Evolutionary conservation across 1,284 basidiomycete species (phyloP).

Genomic region (Ceratobasidium sp.): DNA sequence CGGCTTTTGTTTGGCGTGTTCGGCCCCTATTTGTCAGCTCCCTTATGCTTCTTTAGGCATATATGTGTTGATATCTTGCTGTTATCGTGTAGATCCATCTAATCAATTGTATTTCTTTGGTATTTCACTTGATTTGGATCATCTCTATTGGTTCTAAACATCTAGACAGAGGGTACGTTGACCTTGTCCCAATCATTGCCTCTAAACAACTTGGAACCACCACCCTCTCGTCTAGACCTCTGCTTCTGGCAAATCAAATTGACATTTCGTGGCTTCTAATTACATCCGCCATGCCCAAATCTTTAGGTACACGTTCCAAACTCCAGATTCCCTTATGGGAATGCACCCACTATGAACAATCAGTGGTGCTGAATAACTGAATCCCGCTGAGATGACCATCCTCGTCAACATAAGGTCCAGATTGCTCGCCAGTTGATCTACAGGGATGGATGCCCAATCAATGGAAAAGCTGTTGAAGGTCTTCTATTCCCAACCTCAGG

Average conservation of each 20-base stretch:
- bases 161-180: background rate
- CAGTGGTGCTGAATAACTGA: too few relatives aligned
- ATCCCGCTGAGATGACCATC: too few relatives aligned
- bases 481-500: too few relatives aligned
- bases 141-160: too few relatives aligned
- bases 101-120: too few relatives aligned
- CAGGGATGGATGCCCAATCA: too few relatives aligned
- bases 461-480: too few relatives aligned
- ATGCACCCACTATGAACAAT: background rate
- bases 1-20: background rate
- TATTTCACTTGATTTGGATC: too few relatives aligned
- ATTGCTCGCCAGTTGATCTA: too few relatives aligned
- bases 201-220: background rate
- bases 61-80: background rate
- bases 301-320: background rate
- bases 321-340: background rate
- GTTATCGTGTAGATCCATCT: background rate
- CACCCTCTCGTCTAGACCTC: background rate
- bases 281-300: background rate
- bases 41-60: background rate
- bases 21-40: background rate
- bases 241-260: slow-evolving; percentile 1
- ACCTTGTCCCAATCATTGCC: background rate
- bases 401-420: too few relatives aligned
- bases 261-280: background rate